Conservation (phyloP, 495 filamentous ascomycete genomes). For the Terfezia boudieri region DNA sequence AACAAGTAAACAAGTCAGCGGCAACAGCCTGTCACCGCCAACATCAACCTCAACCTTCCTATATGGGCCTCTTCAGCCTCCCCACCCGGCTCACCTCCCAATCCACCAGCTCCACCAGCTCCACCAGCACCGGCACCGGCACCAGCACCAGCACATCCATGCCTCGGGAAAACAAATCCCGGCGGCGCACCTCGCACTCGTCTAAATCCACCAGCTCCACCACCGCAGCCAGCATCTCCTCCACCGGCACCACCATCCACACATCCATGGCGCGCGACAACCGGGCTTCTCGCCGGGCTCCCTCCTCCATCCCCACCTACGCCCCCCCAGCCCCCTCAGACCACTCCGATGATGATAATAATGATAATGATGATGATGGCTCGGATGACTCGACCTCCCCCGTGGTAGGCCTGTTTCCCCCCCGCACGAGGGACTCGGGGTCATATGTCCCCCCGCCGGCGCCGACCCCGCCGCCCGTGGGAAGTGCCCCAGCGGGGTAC, state of each 20-base stretch:
- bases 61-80: neutral
- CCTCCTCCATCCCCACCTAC: conserved; percentile 62
- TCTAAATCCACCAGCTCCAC: conserved; percentile 85
- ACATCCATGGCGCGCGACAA: no score
- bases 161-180: conserved; percentile 80
- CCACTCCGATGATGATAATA: neutral
- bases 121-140: conserved; percentile 15
- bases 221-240: conserved; percentile 71
- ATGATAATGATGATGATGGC: no score
- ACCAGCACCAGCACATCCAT: conserved; percentile 25
- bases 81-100: neutral
- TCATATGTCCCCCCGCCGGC: no score
- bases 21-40: no score
- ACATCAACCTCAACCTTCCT: no score
- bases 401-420: no score
- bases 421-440: no score
- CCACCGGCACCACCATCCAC: conserved; percentile 39
- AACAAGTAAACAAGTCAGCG: no score
- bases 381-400: no score
- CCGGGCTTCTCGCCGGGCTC: conserved; percentile 63
- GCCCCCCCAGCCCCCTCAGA: conserved; percentile 90
- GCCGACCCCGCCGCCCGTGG: no score
- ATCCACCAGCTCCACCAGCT: conserved; percentile 55
- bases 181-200: conserved; percentile 78
- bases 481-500: no score